phyloP scores from a whole-genome alignment of 2,329 filamentous ascomycete genomes.

The Paradendryphiella salina region DNA sequence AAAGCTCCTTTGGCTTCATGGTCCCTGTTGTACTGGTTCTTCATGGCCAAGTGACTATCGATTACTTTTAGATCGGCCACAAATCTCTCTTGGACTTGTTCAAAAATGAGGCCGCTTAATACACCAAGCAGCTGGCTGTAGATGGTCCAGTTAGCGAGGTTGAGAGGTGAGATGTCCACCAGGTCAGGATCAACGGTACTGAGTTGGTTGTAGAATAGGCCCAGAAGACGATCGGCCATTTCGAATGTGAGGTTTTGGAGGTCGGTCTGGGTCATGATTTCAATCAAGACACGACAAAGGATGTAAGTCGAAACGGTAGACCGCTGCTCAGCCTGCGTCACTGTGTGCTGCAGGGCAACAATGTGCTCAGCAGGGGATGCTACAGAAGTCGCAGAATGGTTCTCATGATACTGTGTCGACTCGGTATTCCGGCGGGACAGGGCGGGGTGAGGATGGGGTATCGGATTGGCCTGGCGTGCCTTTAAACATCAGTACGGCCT shows the following conservation, averaged over 20 bases:
- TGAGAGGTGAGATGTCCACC: conserved; percentile 74
- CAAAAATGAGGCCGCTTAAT: conserved; percentile 92
- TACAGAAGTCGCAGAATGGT: conserved; percentile 32
- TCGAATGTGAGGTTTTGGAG: conserved; percentile 80
- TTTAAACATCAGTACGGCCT: conserved; percentile 25
- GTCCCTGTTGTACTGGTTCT: conserved; percentile 68
- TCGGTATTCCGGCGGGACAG: conserved; percentile 47
- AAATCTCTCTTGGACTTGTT: conserved; percentile 80
- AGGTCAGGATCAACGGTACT: conserved; percentile 86
- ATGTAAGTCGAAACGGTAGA: conserved; percentile 96
- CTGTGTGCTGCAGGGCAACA: conserved; percentile 65
- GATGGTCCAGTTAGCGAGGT: conserved; percentile 92
- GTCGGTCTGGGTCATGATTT: conserved; percentile 89
- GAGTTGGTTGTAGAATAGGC: conserved; percentile 94
- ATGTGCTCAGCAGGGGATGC: conserved; percentile 36
- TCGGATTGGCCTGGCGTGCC: conserved; percentile 36
- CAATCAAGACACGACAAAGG: conserved; percentile 87
- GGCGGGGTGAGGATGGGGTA: conserved; percentile 26
- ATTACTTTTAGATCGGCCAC: conserved; percentile 76
- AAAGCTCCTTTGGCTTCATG: conserved; percentile 82
- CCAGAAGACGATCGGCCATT: conserved; percentile 92
- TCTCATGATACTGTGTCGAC: conserved; percentile 36
- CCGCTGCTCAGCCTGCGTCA: conserved; percentile 79
- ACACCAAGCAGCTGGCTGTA: conserved; percentile 92
- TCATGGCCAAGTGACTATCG: conserved; percentile 73